Evolutionary conservation across 2,329 filamentous ascomycete genomes (phyloP).

Genomic region (Colletotrichum camelliae): DNA sequence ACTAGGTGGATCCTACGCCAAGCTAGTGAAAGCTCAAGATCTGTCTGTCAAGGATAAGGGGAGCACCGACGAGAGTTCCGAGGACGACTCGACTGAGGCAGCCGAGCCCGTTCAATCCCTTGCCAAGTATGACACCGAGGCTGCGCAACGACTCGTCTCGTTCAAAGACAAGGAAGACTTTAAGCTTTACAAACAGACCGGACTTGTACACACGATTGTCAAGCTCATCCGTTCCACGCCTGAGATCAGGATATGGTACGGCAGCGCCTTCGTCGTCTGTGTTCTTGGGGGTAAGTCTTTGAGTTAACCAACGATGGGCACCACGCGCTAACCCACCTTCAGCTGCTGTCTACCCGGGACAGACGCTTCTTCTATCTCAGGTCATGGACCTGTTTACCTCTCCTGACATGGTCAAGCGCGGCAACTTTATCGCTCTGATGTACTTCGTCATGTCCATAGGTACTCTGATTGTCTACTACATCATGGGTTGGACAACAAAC

Average conservation of each 20-base stretch:
- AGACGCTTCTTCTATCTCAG: slow-evolving; percentile 46
- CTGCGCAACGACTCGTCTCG: background rate
- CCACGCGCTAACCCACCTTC: background rate
- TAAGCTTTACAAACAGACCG: background rate
- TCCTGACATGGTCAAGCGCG: background rate
- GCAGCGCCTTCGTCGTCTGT: background rate
- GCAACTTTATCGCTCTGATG: slow-evolving; percentile 37
- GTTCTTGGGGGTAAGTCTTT: background rate
- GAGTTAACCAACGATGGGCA: background rate
- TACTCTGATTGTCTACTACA: slow-evolving; percentile 26
- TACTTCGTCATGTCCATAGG: slow-evolving; percentile 31
- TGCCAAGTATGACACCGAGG: background rate
- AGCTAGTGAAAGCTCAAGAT: slow-evolving; percentile 29
- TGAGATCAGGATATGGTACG: slow-evolving; percentile 17
- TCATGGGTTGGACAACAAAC: slow-evolving; percentile 27
- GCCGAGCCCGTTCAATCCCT: background rate
- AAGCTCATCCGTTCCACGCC: slow-evolving; percentile 13
- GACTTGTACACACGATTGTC: slow-evolving; percentile 10
- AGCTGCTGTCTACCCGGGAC: slow-evolving; percentile 37
- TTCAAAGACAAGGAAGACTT: slow-evolving; percentile 12
- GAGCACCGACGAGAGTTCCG: background rate
- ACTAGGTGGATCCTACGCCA: slow-evolving; percentile 22
- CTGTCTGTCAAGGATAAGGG: slow-evolving; percentile 6
- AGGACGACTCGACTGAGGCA: background rate
- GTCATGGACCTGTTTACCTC: slow-evolving; percentile 45